Evolutionary conservation across 1,139 yeast species (phyloP).

Genomic region (Meyerozyma smithsonii): DNA sequence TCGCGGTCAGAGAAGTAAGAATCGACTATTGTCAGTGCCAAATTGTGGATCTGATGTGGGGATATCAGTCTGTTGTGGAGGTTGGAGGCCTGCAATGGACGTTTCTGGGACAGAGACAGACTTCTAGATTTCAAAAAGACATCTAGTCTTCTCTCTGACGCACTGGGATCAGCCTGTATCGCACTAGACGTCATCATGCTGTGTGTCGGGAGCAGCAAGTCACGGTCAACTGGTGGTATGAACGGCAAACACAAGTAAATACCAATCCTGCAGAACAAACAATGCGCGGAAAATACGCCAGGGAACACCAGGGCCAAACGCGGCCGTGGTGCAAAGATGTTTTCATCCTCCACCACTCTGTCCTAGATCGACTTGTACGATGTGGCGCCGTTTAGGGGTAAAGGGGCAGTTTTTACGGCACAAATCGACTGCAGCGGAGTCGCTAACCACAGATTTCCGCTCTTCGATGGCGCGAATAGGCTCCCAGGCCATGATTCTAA

Average conservation of each 20-base stretch:
- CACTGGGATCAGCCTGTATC: background rate
- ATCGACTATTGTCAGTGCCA: background rate
- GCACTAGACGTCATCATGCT: background rate
- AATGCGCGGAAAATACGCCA: background rate
- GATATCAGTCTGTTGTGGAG: background rate
- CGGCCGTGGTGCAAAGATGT: too few species aligned
- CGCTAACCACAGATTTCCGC: constrained; percentile 14
- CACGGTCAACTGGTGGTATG: background rate
- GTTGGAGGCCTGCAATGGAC: background rate
- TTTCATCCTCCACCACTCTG: too few species aligned
- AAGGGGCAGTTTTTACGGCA: background rate
- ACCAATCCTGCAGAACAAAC: background rate
- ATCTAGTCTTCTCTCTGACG: background rate
- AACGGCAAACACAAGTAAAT: background rate
- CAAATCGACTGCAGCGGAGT: background rate
- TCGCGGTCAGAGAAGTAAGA: background rate
- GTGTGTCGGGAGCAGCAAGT: background rate
- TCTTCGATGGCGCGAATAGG: constrained; percentile 38
- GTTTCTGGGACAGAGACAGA: background rate
- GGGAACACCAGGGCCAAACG: too few species aligned
- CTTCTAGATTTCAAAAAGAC: background rate
- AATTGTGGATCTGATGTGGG: background rate
- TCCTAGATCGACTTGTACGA: too few species aligned
- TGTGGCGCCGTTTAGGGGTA: background rate
- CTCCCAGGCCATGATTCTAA: constrained; percentile 42